phyloP scores from a whole-genome alignment of 2,329 filamentous ascomycete species.

The Ceratocystis lukuohia region DNA sequence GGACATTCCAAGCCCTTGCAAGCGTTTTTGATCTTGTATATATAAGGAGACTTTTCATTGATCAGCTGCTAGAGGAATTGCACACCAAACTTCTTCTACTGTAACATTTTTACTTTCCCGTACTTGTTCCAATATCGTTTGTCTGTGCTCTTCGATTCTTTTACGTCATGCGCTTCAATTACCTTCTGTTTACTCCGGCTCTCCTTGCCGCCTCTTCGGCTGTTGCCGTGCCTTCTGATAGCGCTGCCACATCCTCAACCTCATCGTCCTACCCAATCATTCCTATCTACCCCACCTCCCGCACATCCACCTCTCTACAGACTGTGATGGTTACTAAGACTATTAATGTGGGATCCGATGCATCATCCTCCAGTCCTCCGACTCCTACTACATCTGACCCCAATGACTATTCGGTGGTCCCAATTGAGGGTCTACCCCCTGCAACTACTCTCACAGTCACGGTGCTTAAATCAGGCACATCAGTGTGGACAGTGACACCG shows the following conservation, averaged over 20 bases:
- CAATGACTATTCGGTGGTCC: conserved; percentile 15
- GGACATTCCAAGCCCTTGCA: background rate
- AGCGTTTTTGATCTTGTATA: background rate
- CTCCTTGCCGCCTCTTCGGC: conserved; percentile 7
- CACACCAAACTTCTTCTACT: no score
- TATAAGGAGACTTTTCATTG: background rate
- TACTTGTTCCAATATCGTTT: no score
- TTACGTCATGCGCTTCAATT: conserved; percentile 11
- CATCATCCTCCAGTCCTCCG: conserved; percentile 2
- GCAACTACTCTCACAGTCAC: conserved; percentile 16
- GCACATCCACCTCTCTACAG: conserved; percentile 1
- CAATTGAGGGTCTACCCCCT: conserved; percentile 13
- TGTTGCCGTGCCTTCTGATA: conserved; percentile 8
- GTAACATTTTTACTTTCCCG: no score
- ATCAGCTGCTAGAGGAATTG: no score
- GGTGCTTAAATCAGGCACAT: conserved; percentile 15
- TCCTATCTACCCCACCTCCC: conserved; percentile 14
- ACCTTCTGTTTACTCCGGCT: conserved; percentile 3
- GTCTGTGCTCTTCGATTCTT: background rate
- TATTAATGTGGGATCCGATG: conserved; percentile 2
- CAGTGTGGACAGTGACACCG: conserved; percentile 16
- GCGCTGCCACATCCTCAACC: background rate
- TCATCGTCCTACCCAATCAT: conserved; percentile 14
- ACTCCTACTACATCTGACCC: background rate
- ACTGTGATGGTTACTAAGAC: conserved; percentile 17